Evolutionary conservation across 306 rosid species (phyloP).

Genomic region (Cucurbita argyrosperma): DNA sequence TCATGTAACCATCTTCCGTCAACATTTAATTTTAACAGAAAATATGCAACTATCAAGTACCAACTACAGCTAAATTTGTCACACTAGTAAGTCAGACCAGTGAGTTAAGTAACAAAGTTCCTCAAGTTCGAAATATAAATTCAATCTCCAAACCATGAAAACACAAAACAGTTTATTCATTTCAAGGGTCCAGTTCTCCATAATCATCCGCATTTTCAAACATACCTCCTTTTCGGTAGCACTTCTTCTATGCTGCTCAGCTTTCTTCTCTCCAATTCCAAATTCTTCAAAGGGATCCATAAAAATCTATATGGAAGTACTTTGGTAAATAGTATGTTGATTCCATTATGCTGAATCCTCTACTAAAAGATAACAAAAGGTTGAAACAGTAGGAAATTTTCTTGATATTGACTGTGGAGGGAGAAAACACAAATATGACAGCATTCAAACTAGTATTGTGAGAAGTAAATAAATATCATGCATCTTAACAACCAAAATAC

Average conservation of each 20-base stretch:
- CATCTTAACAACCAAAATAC: neutral
- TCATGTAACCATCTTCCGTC: slow-evolving; percentile 10
- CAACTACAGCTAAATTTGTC: neutral
- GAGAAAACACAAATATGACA: neutral
- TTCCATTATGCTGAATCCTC: neutral
- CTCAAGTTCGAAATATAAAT: neutral
- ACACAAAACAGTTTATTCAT: neutral
- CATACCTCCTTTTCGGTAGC: slow-evolving; percentile 75
- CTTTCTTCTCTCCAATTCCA: slow-evolving; percentile 51
- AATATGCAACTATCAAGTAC: neutral
- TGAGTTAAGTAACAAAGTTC: neutral
- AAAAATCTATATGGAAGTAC: slow-evolving; percentile 32
- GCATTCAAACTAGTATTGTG: neutral
- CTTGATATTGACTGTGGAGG: neutral
- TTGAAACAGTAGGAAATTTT: neutral
- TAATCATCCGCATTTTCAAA: neutral
- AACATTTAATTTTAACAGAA: neutral
- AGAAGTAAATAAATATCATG: neutral
- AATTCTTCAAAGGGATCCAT: slow-evolving; percentile 90
- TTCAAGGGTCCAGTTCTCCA: neutral
- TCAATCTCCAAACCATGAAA: neutral
- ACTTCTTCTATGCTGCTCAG: slow-evolving; percentile 70
- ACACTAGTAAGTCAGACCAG: neutral
- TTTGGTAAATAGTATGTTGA: slow-evolving; percentile 2
- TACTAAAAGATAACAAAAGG: neutral